These are phyloP conservation scores for Allantophomopsis lycopodina DNA, from an alignment of 2,329 filamentous ascomycete genomes.

Conservation along the genomic window DNA sequence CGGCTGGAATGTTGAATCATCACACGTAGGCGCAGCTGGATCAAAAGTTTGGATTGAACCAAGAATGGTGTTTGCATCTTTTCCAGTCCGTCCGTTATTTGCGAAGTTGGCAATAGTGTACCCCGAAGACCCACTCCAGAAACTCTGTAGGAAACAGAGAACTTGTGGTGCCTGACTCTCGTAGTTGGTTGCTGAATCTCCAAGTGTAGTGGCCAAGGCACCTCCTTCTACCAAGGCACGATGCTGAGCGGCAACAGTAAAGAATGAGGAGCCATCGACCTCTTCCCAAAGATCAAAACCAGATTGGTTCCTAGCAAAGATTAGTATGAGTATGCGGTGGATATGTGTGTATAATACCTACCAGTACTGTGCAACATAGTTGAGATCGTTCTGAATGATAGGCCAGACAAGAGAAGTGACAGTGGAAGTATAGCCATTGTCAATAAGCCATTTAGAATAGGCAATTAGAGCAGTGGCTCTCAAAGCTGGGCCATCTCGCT, in stretches of 20 bases:
- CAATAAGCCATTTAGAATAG: slow-evolving; percentile 60
- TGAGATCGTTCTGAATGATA: slow-evolving; percentile 61
- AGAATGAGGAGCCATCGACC: slow-evolving; percentile 64
- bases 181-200: slow-evolving; percentile 45
- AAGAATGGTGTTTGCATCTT: slow-evolving; percentile 60
- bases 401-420: slow-evolving; percentile 50
- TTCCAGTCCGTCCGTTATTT: slow-evolving; percentile 48
- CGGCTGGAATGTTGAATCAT: slow-evolving; percentile 63
- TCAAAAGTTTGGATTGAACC: slow-evolving; percentile 58
- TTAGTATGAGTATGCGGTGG: slow-evolving; percentile 1
- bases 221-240: slow-evolving; percentile 56
- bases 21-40: slow-evolving; percentile 46
- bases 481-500: slow-evolving; percentile 67
- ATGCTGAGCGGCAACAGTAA: slow-evolving; percentile 58
- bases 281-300: slow-evolving; percentile 79
- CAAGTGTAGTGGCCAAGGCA: slow-evolving; percentile 48
- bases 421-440: slow-evolving; percentile 36
- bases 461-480: slow-evolving; percentile 59
- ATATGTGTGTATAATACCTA: slow-evolving; percentile 3
- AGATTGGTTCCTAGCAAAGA: slow-evolving; percentile 25
- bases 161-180: slow-evolving; percentile 53
- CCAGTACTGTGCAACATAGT: slow-evolving; percentile 64
- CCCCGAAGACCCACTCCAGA: slow-evolving; percentile 46
- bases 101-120: slow-evolving; percentile 61
- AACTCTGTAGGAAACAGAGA: slow-evolving; percentile 60